Evolutionary conservation across 192 early-diverging fungal genomes (phyloP), one percentile per base, ranked within the genome.

Genomic region (Backusella australiensis): DNA sequence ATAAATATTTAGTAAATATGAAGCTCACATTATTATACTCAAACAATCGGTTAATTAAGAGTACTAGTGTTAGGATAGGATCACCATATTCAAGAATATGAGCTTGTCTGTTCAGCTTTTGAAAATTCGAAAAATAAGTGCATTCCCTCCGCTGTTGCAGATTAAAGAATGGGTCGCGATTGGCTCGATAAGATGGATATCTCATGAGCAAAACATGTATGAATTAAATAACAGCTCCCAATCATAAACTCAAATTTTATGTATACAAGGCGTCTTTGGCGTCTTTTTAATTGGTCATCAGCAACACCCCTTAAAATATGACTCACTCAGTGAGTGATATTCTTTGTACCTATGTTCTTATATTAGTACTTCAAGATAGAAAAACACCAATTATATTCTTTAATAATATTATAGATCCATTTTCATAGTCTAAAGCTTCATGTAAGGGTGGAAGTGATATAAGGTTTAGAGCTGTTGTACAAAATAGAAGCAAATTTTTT

Each of bases 141-240:
- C 56, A 63, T 63, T 63, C 56, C 56, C 56, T 63, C 56, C 26
- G 23, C 56, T 63, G 56, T 63, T 63, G 56, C 56, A 63, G 56
- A 63, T 63, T 63, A 63, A 29, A 63, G 56, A 63, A 7, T 63
- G 23, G 12, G 0, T 23, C 14, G 11, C 56, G 56, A 63, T 63
- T 63, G 56, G 56, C 56, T 63, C 56, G 56, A 63, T 63, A 63
- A 63, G 56, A 63, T 63, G 3, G 56, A 29, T 63, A 23, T 63
- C 56, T 63, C 56, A 63, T 63, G 56, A 63, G 26, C 56, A 63
- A 63, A 63, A 29, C 56, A 63, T 14, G 56, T 29, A 63, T 63
- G 56, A 29, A 63, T 63, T 63, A 29, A 63, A 63, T 29, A 29
- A 29, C 56, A 63, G 56, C 56, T 4, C 23, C 56, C 56, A 63